Evolutionary conservation across 139 green algal species (phyloP), one percentile per base, ranked within the genome.

Genomic region (Coelastrella sp.): DNA sequence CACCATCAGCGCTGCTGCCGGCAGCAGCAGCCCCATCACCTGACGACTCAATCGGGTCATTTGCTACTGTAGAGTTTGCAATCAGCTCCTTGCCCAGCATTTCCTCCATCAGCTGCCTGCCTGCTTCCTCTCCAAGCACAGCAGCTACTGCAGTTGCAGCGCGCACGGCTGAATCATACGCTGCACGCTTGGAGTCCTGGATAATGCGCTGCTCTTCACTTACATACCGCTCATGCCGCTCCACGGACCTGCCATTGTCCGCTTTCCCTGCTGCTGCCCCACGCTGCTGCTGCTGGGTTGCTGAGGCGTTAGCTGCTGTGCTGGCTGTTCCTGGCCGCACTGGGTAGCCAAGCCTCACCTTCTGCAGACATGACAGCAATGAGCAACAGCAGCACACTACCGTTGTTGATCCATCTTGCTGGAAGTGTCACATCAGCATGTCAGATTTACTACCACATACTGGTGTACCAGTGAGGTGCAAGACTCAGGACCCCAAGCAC

Each of bases 91-190:
- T 74, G 22, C 81, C 58, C n/a, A 86, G n/a, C 81, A 86, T 86
- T 7, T 86, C 57, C 20, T 57, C 22, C 81, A 86, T 86, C 22
- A 86, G 81, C 81, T 86, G 59, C 59, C 60, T 25, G 7, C 81
- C 81, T n/a, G 81, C 81, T 22, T 86, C 81, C 59, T 86, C 81
- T 57, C 81, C 81, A n/a, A 86, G 81, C 6, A 86, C 59, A 25
- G 81, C 58, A 27, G 81, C 81, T 74, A 65, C 81, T 17, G 81
- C 81, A 27, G 59, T 65, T n/a, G 81, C 81, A 15, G 81, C 81
- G 24, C 81, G 82, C 63, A 78, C 17, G 5, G 82, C 82, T 56
- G 82, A 19, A 7, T 68, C 20, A 7, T 87, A 49, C 11, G 63
- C 82, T 78, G 82, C 63, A 65, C 27, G 59, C 24, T 70, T 78